Percentiles rank a stretch among this genome's conserved stretches.
These are phyloP conservation scores for Talaromyces sp. DNA, from an alignment of 2,329 filamentous ascomycete genomes.

Conservation along the genomic window DNA sequence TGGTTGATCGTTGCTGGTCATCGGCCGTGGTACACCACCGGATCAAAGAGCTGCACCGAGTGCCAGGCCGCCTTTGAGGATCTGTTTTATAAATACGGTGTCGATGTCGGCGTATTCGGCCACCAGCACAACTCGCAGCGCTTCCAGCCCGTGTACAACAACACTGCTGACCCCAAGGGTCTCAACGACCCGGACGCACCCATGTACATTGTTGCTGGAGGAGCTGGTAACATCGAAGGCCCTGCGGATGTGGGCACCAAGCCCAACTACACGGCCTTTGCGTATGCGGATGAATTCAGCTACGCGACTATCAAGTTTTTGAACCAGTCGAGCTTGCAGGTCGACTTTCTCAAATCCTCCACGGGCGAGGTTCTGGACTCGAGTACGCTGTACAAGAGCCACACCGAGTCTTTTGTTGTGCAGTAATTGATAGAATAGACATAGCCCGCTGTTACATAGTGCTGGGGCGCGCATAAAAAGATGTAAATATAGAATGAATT, in stretches of 20 bases:
- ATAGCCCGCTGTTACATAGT: neutral
- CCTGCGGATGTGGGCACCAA: conserved; percentile 41
- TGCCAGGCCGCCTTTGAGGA: conserved; percentile 53
- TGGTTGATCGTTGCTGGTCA: conserved; percentile 47
- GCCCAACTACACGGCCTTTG: conserved; percentile 35
- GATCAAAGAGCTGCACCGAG: conserved; percentile 34
- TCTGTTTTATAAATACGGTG: conserved; percentile 53
- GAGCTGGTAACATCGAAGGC: conserved; percentile 55
- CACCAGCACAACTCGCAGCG: conserved; percentile 58
- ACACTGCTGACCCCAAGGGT: conserved; percentile 38
- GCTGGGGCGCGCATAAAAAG: neutral
- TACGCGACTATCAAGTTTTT: conserved; percentile 48
- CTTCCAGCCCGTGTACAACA: conserved; percentile 28
- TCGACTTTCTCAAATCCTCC: conserved; percentile 49
- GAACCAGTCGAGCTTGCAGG: conserved; percentile 42
- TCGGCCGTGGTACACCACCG: conserved; percentile 47
- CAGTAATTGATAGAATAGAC: neutral
- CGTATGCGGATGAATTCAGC: conserved; percentile 40
- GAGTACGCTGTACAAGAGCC: conserved; percentile 47
- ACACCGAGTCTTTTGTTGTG: conserved; percentile 43
- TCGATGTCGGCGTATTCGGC: conserved; percentile 54
- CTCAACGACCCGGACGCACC: conserved; percentile 51
- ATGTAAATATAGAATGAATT: neutral
- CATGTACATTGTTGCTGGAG: conserved; percentile 55
- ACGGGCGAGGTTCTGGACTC: conserved; percentile 48